phyloP scores from a whole-genome alignment of 768 basidiomycete species.

The Tylopilus balloui region DNA sequence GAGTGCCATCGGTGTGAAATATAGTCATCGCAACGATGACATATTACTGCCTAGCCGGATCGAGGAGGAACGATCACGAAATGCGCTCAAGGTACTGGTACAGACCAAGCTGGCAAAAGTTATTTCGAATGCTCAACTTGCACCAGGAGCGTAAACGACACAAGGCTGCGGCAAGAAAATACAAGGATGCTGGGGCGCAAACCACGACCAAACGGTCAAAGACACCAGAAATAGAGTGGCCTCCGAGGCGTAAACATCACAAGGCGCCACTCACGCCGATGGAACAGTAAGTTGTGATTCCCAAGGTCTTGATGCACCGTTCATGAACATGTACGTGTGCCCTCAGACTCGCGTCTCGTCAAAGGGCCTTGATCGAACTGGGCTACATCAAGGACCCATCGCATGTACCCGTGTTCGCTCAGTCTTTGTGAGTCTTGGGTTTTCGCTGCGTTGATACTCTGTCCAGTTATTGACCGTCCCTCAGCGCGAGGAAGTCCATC shows the following conservation, averaged over 20 bases:
- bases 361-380: slow-evolving; percentile 57
- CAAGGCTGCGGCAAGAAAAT: slow-evolving; percentile 22
- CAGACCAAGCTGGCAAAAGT: slow-evolving; percentile 1
- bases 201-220: slow-evolving; percentile 15
- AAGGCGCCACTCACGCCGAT: slow-evolving; percentile 40
- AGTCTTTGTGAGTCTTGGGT: slow-evolving; percentile 53
- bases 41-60: slow-evolving; percentile 64
- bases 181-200: slow-evolving; percentile 9
- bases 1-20: slow-evolving; percentile 57
- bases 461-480: slow-evolving; percentile 3
- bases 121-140: slow-evolving; percentile 3
- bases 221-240: slow-evolving; percentile 51
- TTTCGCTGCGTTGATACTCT: background rate
- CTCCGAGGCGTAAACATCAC: slow-evolving; percentile 60
- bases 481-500: slow-evolving; percentile 37
- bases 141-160: slow-evolving; percentile 27
- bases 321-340: background rate
- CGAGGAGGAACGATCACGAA: slow-evolving; percentile 58
- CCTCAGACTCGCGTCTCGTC: slow-evolving; percentile 48
- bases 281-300: slow-evolving; percentile 44
- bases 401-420: slow-evolving; percentile 56
- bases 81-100: slow-evolving; percentile 52
- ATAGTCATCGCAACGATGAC: slow-evolving; percentile 72
- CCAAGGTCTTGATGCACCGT: background rate
- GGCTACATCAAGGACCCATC: slow-evolving; percentile 51